Conservation (phyloP, 1,284 basidiomycete species). For the Coniferiporia sulphurascens region DNA sequence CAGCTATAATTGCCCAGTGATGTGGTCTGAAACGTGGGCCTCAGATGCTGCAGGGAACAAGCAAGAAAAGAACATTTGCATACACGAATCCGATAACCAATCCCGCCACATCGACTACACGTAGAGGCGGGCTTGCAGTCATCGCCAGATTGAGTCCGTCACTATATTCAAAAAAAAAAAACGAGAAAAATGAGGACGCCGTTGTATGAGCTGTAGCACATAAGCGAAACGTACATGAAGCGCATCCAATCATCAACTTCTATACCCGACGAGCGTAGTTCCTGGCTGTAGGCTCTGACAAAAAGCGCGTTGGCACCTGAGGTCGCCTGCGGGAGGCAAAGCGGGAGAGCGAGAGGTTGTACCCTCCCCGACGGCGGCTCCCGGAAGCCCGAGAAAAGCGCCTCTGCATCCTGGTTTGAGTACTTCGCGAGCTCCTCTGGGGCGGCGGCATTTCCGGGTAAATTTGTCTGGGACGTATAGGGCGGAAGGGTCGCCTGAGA, state of each 20-base stretch:
- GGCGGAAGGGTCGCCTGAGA: background rate
- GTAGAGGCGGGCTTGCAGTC: background rate
- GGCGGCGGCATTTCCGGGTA: background rate
- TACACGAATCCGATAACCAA: background rate
- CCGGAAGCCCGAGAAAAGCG: background rate
- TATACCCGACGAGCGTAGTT: background rate
- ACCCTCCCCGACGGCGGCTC: background rate
- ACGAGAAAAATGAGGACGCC: background rate
- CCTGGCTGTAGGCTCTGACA: conserved; percentile 4
- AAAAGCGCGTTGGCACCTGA: background rate
- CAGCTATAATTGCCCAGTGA: no score
- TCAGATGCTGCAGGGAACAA: background rate
- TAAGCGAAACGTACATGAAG: background rate
- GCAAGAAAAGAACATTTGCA: background rate
- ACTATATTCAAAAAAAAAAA: background rate
- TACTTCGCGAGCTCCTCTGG: background rate
- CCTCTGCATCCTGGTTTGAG: conserved; percentile 1
- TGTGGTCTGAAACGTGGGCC: no score
- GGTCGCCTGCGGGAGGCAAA: conserved; percentile 5
- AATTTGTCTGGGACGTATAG: background rate
- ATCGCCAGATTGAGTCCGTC: background rate
- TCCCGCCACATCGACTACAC: background rate
- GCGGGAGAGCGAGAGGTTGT: background rate
- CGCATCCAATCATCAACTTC: conserved; percentile 5
- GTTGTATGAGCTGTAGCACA: background rate